phyloP scores from a whole-genome alignment of 176 grass and related monocot species.

The Urochloa ruziziensis region DNA sequence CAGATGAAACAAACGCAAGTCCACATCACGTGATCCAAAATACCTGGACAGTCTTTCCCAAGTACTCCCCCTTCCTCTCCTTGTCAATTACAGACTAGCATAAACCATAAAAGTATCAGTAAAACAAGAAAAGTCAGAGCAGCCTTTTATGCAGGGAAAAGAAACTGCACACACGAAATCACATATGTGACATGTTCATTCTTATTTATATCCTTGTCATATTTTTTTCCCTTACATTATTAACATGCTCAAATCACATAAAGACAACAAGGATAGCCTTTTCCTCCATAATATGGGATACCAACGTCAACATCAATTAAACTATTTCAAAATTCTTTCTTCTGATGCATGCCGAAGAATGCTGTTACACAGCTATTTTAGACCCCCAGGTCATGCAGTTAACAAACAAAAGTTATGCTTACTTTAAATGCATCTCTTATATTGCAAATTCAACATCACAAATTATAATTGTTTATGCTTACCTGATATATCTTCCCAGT shows the following conservation, averaged over 20 bases:
- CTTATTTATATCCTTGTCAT: conserved; percentile 14
- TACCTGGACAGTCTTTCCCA: conserved; percentile 82
- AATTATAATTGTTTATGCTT: neutral
- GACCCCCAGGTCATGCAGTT: neutral
- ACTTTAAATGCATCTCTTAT: neutral
- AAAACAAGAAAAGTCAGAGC: conserved; percentile 19
- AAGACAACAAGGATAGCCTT: conserved; percentile 20
- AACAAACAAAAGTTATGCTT: neutral
- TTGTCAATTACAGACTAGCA: conserved; percentile 69
- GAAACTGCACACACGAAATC: conserved; percentile 16
- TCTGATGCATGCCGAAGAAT: conserved; percentile 3
- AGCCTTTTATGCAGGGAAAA: conserved; percentile 26
- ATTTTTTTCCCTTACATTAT: neutral
- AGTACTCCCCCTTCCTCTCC: conserved; percentile 71
- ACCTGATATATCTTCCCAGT: conserved; percentile 83
- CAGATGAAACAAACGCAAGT: conserved; percentile 4
- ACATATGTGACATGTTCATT: neutral
- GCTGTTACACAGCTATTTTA: neutral
- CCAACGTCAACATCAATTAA: conserved; percentile 9
- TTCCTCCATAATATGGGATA: conserved; percentile 15
- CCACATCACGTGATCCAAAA: neutral
- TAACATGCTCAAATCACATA: conserved; percentile 25
- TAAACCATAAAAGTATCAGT: conserved; percentile 18
- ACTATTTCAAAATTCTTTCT: neutral
- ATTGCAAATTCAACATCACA: neutral